These are phyloP conservation scores for Pichia californica DNA, from an alignment of 805 yeast genomes.

Conservation along the genomic window DNA sequence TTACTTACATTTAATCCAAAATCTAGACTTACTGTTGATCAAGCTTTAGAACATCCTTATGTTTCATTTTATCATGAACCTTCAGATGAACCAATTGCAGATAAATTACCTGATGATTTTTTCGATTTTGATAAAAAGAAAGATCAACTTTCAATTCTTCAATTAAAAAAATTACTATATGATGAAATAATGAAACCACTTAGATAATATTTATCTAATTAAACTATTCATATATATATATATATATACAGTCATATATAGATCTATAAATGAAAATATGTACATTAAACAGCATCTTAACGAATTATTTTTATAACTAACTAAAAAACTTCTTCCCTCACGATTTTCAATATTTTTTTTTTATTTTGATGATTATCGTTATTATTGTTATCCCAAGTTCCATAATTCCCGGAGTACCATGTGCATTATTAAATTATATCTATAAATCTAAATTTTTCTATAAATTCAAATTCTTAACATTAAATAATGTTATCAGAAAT, in stretches of 20 bases:
- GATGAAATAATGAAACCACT: slow-evolving; percentile 67
- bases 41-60: slow-evolving; percentile 84
- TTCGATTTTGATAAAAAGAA: slow-evolving; percentile 84
- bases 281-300: no score
- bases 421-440: no score
- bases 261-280: no score
- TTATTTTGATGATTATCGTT: no score
- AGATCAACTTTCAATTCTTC: slow-evolving; percentile 68
- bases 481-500: not conserved
- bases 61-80: slow-evolving; percentile 88
- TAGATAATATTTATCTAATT: not conserved
- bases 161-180: slow-evolving; percentile 71
- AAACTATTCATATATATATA: not conserved
- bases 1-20: slow-evolving; percentile 79
- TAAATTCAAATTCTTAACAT: no score
- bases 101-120: slow-evolving; percentile 77
- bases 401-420: no score
- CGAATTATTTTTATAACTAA: no score
- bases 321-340: no score
- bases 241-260: no score
- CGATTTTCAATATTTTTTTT: no score
- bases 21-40: slow-evolving; percentile 74
- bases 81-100: slow-evolving; percentile 82
- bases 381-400: no score
- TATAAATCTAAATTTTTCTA: no score